These are phyloP conservation scores for Mallotus nudiflorus DNA, from an alignment of 345 rosid species.

Conservation along the genomic window DNA sequence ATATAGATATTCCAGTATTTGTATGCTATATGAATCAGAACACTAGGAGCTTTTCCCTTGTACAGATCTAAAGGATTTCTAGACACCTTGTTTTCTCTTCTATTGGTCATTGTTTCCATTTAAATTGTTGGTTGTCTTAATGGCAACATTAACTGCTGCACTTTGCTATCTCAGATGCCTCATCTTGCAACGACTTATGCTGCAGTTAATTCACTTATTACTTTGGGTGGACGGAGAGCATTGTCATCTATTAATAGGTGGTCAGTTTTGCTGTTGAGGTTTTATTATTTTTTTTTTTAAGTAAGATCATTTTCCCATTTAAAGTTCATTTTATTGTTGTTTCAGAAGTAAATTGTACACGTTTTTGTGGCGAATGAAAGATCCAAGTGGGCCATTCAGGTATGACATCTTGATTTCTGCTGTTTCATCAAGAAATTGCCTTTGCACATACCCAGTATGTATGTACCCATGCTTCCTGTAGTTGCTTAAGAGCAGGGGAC, in stretches of 20 bases:
- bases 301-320: neutral
- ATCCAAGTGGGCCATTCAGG: conserved; percentile 80
- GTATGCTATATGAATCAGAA: no score
- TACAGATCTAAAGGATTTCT: neutral
- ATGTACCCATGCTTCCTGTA: neutral
- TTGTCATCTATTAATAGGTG: conserved; percentile 84
- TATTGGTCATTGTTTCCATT: neutral
- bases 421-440: neutral
- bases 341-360: conserved; percentile 59
- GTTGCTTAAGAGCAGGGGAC: neutral
- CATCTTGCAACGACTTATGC: conserved; percentile 98
- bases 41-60: no score
- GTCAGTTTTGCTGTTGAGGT: no score
- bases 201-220: conserved; percentile 83
- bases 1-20: no score
- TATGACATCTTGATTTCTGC: conserved; percentile 2
- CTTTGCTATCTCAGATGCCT: conserved; percentile 64
- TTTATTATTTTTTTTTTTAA: no score
- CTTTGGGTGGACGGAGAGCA: conserved; percentile 75
- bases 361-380: conserved; percentile 75
- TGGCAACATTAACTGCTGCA: neutral
- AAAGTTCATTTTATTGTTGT: conserved; percentile 26
- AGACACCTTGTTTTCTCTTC: neutral
- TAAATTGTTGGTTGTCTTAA: neutral
- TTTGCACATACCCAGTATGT: neutral